Percentiles rank a stretch among this genome's conserved stretches.
Evolutionary conservation across 257 asterid species (phyloP).

Genomic region (Linderniella brevidens): DNA sequence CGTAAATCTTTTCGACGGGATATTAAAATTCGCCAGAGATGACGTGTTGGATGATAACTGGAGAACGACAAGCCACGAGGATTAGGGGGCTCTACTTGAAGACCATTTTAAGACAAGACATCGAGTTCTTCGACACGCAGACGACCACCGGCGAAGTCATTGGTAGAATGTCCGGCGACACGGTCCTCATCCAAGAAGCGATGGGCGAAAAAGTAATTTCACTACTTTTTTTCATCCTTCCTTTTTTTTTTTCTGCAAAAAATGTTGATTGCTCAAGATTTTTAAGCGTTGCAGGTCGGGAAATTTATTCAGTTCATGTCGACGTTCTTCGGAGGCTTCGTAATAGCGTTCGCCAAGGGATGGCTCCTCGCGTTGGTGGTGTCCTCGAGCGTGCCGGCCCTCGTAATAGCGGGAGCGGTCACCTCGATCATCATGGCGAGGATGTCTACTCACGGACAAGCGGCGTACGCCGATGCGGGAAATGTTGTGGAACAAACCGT

Average conservation of each 20-base stretch:
- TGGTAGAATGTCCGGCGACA: conserved; percentile 88
- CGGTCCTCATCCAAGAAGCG: conserved; percentile 87
- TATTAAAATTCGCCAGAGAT: conserved; percentile 31
- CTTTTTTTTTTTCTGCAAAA: too few relatives aligned
- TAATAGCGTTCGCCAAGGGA: conserved; percentile 53
- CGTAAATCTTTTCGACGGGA: neutral
- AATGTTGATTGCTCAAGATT: too few relatives aligned
- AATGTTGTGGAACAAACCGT: conserved; percentile 65
- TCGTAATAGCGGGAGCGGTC: conserved; percentile 49
- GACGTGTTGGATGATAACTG: conserved; percentile 83
- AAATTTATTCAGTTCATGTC: conserved; percentile 58
- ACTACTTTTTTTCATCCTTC: too few relatives aligned
- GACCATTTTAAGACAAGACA: conserved; percentile 61
- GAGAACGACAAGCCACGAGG: conserved; percentile 79
- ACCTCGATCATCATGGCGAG: conserved; percentile 41
- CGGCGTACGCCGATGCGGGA: conserved; percentile 67
- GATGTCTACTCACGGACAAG: conserved; percentile 68
- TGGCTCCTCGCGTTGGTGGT: conserved; percentile 83
- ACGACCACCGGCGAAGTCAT: conserved; percentile 73
- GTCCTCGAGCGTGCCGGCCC: conserved; percentile 63
- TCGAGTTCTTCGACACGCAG: conserved; percentile 68
- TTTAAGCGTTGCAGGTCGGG: conserved; percentile 36
- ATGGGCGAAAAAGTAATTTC: conserved; percentile 68
- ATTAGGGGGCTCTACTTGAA: conserved; percentile 49
- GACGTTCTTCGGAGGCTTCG: conserved; percentile 63